phyloP scores from a whole-genome alignment of 108 stramenopile genomes.

The Craspedostauros australis region DNA sequence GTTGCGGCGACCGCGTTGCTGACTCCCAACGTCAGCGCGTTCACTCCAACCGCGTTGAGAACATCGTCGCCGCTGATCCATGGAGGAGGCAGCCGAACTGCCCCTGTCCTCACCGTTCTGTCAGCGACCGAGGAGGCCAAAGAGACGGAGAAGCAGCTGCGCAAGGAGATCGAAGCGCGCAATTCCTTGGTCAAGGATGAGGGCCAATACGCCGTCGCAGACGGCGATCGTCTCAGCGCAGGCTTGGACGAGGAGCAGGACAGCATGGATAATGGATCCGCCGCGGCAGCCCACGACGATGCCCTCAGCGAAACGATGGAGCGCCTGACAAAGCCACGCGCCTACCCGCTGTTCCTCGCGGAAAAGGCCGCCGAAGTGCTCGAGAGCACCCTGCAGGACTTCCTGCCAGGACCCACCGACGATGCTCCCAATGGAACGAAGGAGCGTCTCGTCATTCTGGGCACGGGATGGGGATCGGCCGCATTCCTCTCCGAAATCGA shows the following conservation, averaged over 20 bases:
- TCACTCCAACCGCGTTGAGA: no score
- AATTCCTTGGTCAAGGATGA: constrained; percentile 44
- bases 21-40: no score
- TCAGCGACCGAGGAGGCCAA: no score
- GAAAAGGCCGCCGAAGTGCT: constrained; percentile 73
- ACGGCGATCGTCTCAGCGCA: constrained; percentile 19
- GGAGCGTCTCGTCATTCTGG: constrained; percentile 84
- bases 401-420: constrained; percentile 2
- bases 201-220: constrained; percentile 28
- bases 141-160: constrained; percentile 31
- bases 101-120: no score
- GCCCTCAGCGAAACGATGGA: constrained; percentile 18
- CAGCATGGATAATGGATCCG: background rate
- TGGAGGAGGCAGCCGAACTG: no score
- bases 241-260: background rate
- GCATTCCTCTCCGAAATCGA: constrained; percentile 85
- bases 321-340: constrained; percentile 51
- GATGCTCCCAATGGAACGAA: constrained; percentile 13
- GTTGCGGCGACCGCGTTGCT: no score
- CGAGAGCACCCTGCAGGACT: constrained; percentile 33
- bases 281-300: background rate
- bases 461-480: constrained; percentile 92
- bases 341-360: constrained; percentile 77
- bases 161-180: constrained; percentile 36
- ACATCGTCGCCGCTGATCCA: no score